These are phyloP conservation scores for Keithomyces neogunnii DNA, from an alignment of 2,329 filamentous ascomycete genomes.

Conservation along the genomic window DNA sequence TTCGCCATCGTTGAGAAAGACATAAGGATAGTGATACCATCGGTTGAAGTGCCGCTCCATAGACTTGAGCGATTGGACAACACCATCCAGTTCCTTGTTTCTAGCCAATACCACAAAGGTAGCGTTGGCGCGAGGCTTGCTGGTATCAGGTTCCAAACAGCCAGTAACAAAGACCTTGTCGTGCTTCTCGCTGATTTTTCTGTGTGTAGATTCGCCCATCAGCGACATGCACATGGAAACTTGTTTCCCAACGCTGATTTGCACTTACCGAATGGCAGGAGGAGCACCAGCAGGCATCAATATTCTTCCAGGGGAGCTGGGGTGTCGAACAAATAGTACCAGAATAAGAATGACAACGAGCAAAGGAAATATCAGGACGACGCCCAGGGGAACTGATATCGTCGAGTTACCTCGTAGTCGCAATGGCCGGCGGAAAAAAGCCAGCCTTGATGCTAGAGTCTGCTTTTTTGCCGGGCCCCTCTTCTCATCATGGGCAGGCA, in stretches of 20 bases:
- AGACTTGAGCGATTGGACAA: slow-evolving; percentile 93
- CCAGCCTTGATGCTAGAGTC: slow-evolving; percentile 45
- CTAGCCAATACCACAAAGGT: slow-evolving; percentile 92
- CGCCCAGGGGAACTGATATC: slow-evolving; percentile 83
- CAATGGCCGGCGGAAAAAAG: slow-evolving; percentile 80
- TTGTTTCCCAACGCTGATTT: not conserved
- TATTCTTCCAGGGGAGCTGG: slow-evolving; percentile 71
- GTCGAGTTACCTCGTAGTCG: slow-evolving; percentile 85
- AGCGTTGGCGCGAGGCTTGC: slow-evolving; percentile 77
- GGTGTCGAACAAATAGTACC: slow-evolving; percentile 81
- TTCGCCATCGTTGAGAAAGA: slow-evolving; percentile 95
- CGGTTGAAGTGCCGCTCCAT: slow-evolving; percentile 98
- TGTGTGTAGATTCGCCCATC: slow-evolving; percentile 26
- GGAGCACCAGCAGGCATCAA: slow-evolving; percentile 82
- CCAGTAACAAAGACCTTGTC: slow-evolving; percentile 94
- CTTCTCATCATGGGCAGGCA: slow-evolving; percentile 46
- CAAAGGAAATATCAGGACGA: slow-evolving; percentile 86
- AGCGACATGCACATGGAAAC: not conserved
- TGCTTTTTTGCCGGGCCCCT: slow-evolving; percentile 27
- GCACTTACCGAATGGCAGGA: slow-evolving; percentile 69
- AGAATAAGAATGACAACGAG: slow-evolving; percentile 88
- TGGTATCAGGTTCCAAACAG: slow-evolving; percentile 73
- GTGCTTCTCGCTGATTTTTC: slow-evolving; percentile 93
- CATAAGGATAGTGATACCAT: slow-evolving; percentile 98
- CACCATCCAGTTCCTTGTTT: slow-evolving; percentile 93